phyloP scores from a whole-genome alignment of 345 rosid species.

The Acer negundo region DNA sequence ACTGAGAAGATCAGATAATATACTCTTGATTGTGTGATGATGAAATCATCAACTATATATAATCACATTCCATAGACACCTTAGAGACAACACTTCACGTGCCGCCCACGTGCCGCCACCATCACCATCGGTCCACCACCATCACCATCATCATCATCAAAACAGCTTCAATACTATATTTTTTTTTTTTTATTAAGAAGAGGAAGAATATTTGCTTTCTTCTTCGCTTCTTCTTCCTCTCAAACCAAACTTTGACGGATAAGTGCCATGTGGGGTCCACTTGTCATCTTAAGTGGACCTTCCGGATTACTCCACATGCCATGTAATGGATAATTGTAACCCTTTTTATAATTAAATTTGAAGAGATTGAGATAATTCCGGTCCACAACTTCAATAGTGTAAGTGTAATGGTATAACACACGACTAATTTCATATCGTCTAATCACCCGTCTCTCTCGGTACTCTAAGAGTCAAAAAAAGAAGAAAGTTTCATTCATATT shows the following conservation, averaged over 20 bases:
- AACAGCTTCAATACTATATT: neutral
- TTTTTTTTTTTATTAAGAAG: neutral
- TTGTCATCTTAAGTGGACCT: conserved; percentile 36
- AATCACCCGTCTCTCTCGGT: conserved; percentile 10
- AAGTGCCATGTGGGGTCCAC: conserved; percentile 55
- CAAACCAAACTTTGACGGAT: conserved; percentile 35
- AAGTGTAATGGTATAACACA: no score
- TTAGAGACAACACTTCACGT: conserved; percentile 23
- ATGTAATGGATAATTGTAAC: conserved; percentile 21
- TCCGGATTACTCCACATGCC: conserved; percentile 17
- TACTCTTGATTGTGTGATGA: neutral
- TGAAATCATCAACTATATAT: conserved; percentile 23
- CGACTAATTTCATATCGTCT: no score
- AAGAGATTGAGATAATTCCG: no score
- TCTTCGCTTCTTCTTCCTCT: neutral
- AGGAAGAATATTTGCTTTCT: neutral
- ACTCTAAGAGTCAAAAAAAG: conserved; percentile 22
- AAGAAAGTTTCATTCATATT: neutral
- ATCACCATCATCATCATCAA: neutral
- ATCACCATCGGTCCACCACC: no score
- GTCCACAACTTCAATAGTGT: no score
- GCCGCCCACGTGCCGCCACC: conserved; percentile 45
- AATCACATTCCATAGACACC: conserved; percentile 8
- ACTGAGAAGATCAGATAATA: neutral
- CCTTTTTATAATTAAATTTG: no score